A percentile compares a stretch with the other conserved stretches of the same genome.
These are phyloP conservation scores for Miscanthus lutarioriparius DNA, from an alignment of 176 grass and related monocot genomes.

Conservation along the genomic window DNA sequence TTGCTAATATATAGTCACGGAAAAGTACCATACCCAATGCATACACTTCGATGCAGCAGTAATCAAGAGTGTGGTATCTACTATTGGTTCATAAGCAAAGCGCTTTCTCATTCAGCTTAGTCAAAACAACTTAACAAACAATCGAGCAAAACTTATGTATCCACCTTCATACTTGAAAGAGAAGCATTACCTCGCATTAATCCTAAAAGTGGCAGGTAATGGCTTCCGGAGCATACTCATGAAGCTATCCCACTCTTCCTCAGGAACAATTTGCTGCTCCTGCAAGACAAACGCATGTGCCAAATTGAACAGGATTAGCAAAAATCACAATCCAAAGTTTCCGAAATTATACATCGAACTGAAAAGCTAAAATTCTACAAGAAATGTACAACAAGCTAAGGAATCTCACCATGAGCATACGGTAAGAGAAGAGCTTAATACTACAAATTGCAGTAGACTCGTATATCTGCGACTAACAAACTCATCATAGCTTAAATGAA, in stretches of 20 bases:
- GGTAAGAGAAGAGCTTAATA: background rate
- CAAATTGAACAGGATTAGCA: background rate
- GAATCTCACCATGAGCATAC: background rate
- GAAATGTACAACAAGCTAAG: background rate
- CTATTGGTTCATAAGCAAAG: background rate
- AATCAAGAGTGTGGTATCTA: background rate
- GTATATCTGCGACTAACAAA: background rate
- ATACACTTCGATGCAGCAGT: background rate
- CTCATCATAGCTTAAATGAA: background rate
- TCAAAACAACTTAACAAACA: background rate
- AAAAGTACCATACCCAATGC: background rate
- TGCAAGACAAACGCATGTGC: slow-evolving; percentile 31
- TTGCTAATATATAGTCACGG: background rate
- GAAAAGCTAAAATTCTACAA: background rate
- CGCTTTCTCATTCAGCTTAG: background rate
- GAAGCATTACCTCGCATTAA: slow-evolving; percentile 72
- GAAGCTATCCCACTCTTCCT: slow-evolving; percentile 83
- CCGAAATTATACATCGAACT: background rate
- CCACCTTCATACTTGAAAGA: background rate
- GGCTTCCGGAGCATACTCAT: slow-evolving; percentile 73
- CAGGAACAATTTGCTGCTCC: slow-evolving; percentile 72
- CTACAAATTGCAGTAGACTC: background rate
- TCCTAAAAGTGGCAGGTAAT: slow-evolving; percentile 82
- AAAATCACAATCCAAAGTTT: background rate
- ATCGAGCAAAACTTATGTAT: background rate